Evolutionary conservation across 257 asterid species (phyloP), one percentile per base, ranked within the genome.

Genomic region (Scutellaria minor): DNA sequence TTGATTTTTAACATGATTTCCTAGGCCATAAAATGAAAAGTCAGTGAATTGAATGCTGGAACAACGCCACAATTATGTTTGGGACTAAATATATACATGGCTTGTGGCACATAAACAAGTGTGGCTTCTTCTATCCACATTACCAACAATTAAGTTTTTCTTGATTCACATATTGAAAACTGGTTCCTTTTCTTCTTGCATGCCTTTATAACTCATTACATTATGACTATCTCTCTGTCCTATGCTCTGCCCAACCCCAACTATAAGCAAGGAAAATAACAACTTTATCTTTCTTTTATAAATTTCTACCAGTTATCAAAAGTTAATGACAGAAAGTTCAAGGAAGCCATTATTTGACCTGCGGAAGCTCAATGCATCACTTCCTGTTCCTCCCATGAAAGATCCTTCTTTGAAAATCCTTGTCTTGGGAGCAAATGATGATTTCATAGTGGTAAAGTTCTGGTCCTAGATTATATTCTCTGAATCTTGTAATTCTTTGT

Each of bases 241-340:
- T 24, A 1, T 24, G 27, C 27, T 24, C 27, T 1, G 1, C 1
- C 37, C 37, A 31, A 52, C 20, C 20, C 22, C 20, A 68, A 31
- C 60, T 51, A 37, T 68, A 40, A 68, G 62, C 22, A 65, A 13
- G 5, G 3, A 0, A 7, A 11, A 56, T 50, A 20, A 20, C 51
- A 44, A 52, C 6, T n/a, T 48, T 13, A 31, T 70, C 20, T 66
- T 50, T 24, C 15, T 68, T 24, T 71, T 68, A 5, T 45, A 5
- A 11, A 65, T 57, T 50, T 8, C 22, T 41, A 2, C 62, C 86
- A 93, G 98, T 48, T 93, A 90, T 80, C 98, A 93, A 64, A 86
- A 82, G 84, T 84, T 93, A 78, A 88, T 93, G 98, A 86, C 88
- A 42, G 96, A 83, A 69, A 88, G 97, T 86, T 93, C 96, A n/a